These are phyloP conservation scores for Wickerhamiella australiensis DNA, from an alignment of 805 yeast genomes.

Conservation along the genomic window DNA sequence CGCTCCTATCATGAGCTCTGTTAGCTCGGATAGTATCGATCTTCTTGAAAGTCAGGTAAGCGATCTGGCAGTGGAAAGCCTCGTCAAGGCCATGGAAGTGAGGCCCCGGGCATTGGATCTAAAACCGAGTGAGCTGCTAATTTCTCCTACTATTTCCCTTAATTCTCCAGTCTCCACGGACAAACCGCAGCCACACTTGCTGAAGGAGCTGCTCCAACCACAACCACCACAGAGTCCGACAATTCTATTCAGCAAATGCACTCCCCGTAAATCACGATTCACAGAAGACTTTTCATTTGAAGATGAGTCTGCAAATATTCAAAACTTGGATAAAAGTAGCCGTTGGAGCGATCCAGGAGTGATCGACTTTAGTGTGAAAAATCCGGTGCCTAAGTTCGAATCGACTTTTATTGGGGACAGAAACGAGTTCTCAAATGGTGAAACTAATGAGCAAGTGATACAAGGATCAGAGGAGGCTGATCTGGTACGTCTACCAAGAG, in stretches of 20 bases:
- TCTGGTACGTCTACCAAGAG: not conserved
- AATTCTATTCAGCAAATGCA: not conserved
- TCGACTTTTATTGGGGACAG: conserved; percentile 4
- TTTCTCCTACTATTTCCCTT: not conserved
- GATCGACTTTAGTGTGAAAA: not conserved
- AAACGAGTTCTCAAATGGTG: not conserved
- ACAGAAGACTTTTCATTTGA: conserved; percentile 1
- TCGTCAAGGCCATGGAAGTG: not conserved
- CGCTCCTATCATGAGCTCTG: not conserved
- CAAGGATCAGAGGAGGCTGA: not conserved
- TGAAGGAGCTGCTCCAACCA: not conserved
- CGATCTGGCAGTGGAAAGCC: not conserved
- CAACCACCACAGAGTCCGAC: no score
- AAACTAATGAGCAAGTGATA: not conserved
- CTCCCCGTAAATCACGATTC: not conserved
- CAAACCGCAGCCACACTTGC: no score
- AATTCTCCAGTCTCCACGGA: not conserved
- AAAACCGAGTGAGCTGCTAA: not conserved
- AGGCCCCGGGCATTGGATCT: not conserved
- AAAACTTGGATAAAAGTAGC: not conserved
- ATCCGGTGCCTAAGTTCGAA: not conserved
- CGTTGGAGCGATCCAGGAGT: not conserved
- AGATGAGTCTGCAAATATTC: not conserved
- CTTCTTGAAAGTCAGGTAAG: conserved; percentile 5
- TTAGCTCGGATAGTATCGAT: conserved; percentile 1